phyloP scores from a whole-genome alignment of 1,284 basidiomycete genomes.

The Irpex sp. region DNA sequence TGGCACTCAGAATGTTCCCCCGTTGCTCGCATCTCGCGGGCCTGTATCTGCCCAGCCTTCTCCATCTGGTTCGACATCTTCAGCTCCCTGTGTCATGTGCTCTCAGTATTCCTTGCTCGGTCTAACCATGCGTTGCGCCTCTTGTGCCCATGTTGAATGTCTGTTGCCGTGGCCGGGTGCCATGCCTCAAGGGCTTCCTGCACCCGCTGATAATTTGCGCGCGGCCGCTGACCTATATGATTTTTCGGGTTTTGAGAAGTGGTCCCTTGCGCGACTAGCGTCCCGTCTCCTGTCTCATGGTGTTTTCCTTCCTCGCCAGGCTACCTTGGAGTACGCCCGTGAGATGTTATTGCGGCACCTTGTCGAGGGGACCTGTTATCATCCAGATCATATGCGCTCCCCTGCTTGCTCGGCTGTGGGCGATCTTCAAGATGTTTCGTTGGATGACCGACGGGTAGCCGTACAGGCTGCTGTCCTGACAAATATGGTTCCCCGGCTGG shows the following conservation, averaged over 20 bases:
- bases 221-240: background rate
- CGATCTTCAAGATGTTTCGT: background rate
- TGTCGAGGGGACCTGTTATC: background rate
- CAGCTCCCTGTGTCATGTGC: too few species aligned
- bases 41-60: too few species aligned
- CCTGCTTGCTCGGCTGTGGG: background rate
- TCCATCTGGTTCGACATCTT: too few species aligned
- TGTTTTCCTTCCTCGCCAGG: background rate
- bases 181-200: too few species aligned
- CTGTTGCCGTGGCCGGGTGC: too few species aligned
- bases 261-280: background rate
- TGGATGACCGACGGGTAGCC: background rate
- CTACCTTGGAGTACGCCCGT: background rate
- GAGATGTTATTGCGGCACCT: background rate
- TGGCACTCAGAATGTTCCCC: too few species aligned
- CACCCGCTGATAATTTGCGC: too few species aligned
- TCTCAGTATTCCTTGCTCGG: too few species aligned
- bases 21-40: too few species aligned
- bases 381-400: background rate
- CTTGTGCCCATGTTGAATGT: background rate
- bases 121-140: background rate
- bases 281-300: background rate
- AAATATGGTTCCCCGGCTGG: background rate
- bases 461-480: background rate
- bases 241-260: background rate